Conservation (phyloP, 208 protist species). For the Acanthamoeba lenticulata region DNA sequence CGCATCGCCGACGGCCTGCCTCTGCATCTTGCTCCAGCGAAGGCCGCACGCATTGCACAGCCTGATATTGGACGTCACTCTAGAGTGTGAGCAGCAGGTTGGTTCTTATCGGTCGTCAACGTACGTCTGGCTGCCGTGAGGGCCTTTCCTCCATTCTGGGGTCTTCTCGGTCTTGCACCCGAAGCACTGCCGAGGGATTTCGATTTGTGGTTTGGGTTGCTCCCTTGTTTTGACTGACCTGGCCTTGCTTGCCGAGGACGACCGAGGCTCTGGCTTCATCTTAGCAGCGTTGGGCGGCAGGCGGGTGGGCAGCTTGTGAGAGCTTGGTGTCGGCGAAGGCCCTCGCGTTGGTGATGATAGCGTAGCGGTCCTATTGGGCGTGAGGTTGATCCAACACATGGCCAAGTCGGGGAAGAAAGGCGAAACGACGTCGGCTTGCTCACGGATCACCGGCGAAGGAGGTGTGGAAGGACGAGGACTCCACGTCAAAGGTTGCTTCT, state of each 20-base stretch:
- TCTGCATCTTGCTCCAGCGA: neutral
- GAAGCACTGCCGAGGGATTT: neutral
- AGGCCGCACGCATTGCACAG: neutral
- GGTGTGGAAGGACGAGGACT: neutral
- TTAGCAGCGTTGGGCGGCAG: neutral
- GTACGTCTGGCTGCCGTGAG: neutral
- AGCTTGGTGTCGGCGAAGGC: too few relatives aligned
- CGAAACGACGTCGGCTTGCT: neutral
- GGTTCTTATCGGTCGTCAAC: too few relatives aligned
- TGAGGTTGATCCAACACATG: too few relatives aligned
- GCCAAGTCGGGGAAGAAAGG: too few relatives aligned
- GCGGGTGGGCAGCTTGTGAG: too few relatives aligned
- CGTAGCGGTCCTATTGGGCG: too few relatives aligned
- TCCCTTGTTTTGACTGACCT: too few relatives aligned
- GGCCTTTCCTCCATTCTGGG: neutral
- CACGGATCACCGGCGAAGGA: neutral
- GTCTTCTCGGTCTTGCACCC: neutral
- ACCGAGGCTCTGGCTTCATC: neutral
- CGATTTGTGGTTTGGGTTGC: neutral
- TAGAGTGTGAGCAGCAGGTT: too few relatives aligned
- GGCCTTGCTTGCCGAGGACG: neutral
- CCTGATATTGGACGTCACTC: neutral
- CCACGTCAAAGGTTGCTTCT: too few relatives aligned
- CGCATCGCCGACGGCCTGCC: too few relatives aligned
- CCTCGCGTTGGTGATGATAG: too few relatives aligned